Base-by-base conservation (phyloP, 2,329 filamentous ascomycete genomes). In the Ceratocystis lukuohia region DNA sequence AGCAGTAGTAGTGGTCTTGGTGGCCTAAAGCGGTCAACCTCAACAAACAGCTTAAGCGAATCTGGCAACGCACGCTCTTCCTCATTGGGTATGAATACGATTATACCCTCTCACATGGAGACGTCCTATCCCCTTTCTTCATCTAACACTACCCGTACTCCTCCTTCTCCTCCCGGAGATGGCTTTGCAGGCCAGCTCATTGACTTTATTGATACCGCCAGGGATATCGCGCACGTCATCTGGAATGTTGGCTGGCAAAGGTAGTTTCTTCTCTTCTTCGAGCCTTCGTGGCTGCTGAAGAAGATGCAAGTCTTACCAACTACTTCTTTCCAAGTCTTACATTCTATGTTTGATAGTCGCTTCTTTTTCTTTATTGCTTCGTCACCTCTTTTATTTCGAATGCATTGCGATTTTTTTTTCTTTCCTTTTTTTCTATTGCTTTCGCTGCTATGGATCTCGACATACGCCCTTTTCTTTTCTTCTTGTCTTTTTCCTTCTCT, bases 101-200 rank as follows among this genome's bases (percentile, higher is more conserved):
- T 25, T 59, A 92, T 95, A 88, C 89, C 91, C 6, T 88, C 87
- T 71, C 88, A 91, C 71, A 88, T 91, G 71, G 85, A 85, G 68
- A 88, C 91, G 70, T 78, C 59, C 65, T 57, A 56, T 45, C 59
- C 30, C 61, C 65, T 5, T 25, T 33, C 57, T 53, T 12, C 37
- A 41, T 41, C 37, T 41, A 41, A 41, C 10, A 41, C 28, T 62
- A 57, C 45, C 62, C 56, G 20, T 66, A 17, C 65, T 45, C 45
- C 65, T 57, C 59, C 46, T 62, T 57, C 65, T 22, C 45, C 65
- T 61, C 78, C 80, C 68, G 83, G 78, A 72, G 79, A 81, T 64
- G 87, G 88, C 61, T 80, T 95, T 66, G 83, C 95, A 72, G 88
- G 89, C 68, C 85, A 87, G 71, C 86, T 95, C 62, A 85, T 92